Evolutionary conservation across 1,284 basidiomycete genomes (phyloP).

Genomic region (Ceratobasidium theobromae): DNA sequence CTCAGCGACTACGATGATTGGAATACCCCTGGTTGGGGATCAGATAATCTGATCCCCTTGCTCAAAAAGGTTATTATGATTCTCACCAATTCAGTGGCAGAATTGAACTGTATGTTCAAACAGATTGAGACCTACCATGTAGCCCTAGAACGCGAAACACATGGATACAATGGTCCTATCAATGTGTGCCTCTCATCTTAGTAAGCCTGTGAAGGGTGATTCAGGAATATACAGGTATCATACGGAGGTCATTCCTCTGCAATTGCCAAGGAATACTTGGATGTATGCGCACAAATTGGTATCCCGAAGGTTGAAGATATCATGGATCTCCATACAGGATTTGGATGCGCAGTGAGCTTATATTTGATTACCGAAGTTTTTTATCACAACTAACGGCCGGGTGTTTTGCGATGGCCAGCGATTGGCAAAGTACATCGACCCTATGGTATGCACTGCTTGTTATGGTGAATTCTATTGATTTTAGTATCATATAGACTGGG

Average conservation of each 20-base stretch:
- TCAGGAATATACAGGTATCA: not conserved
- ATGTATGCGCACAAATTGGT: not conserved
- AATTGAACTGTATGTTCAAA: not conserved
- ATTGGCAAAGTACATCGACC: conserved; percentile 20
- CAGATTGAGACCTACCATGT: conserved; percentile 23
- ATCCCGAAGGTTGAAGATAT: conserved; percentile 9
- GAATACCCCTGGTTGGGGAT: conserved; percentile 20
- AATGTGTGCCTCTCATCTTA: not conserved
- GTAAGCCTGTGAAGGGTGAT: too few species aligned
- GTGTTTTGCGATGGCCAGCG: too few species aligned
- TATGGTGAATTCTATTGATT: not conserved
- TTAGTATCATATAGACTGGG: not conserved
- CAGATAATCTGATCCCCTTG: conserved; percentile 20
- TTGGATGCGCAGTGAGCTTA: conserved; percentile 14
- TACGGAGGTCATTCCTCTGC: conserved; percentile 4
- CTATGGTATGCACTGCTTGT: not conserved
- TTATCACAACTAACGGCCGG: too few species aligned
- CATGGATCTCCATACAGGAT: conserved; percentile 16
- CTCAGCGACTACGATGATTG: conserved; percentile 27
- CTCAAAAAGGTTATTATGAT: not conserved
- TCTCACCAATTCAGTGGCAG: too few species aligned
- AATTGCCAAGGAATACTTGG: conserved; percentile 19
- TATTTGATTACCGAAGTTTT: not conserved
- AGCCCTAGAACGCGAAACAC: not conserved
- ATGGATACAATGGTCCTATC: conserved; percentile 17